These are phyloP conservation scores for Syzygium jambos DNA, from an alignment of 345 rosid species.

Conservation along the genomic window DNA sequence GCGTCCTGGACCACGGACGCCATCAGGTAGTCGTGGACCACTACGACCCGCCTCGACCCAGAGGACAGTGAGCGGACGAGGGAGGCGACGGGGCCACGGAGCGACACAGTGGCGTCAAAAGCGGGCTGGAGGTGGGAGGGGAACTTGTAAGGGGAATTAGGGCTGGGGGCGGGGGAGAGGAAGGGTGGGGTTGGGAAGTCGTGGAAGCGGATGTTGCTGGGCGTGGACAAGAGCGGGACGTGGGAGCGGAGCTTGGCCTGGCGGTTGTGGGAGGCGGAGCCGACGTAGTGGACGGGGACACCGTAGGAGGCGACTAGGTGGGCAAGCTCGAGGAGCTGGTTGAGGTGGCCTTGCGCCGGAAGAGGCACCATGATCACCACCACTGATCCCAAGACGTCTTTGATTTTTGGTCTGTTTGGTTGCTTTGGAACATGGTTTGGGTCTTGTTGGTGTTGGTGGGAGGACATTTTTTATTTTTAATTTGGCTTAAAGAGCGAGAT, in stretches of 20 bases:
- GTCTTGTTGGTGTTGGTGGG: neutral
- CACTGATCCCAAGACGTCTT: neutral
- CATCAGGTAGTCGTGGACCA: constrained; percentile 9
- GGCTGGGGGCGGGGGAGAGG: constrained; percentile 8
- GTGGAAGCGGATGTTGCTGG: constrained; percentile 9
- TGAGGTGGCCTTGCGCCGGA: constrained; percentile 17
- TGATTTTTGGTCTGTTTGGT: neutral
- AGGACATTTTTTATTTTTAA: neutral
- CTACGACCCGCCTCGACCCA: neutral
- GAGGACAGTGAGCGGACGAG: constrained; percentile 1
- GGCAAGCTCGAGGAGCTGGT: constrained; percentile 14
- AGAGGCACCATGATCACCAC: constrained; percentile 13
- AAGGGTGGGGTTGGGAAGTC: constrained; percentile 11
- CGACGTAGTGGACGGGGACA: constrained; percentile 12
- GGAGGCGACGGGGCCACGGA: neutral
- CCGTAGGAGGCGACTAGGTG: constrained; percentile 3
- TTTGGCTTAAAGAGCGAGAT: neutral
- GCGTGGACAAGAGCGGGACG: neutral
- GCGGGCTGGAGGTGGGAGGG: constrained; percentile 10
- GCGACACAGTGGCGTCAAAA: constrained; percentile 1
- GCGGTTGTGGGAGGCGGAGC: constrained; percentile 10
- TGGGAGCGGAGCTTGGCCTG: constrained; percentile 7
- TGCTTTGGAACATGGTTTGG: neutral
- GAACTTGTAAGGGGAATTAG: constrained; percentile 8
- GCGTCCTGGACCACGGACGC: constrained; percentile 12